Conservation (phyloP, 2,329 filamentous ascomycete species). For the Arthrobotrys sphaeroides region DNA sequence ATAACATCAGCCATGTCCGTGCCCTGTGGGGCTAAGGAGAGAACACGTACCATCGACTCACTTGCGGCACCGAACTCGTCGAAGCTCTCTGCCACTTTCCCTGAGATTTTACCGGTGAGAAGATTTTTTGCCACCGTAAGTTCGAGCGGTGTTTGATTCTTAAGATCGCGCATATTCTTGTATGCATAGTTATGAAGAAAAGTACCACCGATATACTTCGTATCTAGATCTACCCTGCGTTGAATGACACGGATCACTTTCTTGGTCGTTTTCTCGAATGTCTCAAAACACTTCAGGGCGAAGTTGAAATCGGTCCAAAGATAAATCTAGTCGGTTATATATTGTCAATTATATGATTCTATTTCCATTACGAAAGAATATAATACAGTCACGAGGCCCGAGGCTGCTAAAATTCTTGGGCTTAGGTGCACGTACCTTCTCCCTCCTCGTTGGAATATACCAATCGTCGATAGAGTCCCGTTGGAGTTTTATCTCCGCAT, state of each 20-base stretch:
- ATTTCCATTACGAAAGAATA: no score
- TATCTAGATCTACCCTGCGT: not conserved
- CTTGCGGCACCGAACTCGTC: slow-evolving; percentile 50
- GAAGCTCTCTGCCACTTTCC: slow-evolving; percentile 8
- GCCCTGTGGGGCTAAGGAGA: not conserved
- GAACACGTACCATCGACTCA: slow-evolving; percentile 47
- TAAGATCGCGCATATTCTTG: slow-evolving; percentile 21
- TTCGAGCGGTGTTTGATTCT: not conserved
- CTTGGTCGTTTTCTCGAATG: slow-evolving; percentile 2
- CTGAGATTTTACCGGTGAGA: slow-evolving; percentile 15
- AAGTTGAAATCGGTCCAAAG: slow-evolving; percentile 47
- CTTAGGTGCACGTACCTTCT: slow-evolving; percentile 17
- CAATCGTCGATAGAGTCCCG: slow-evolving; percentile 34
- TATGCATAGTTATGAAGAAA: slow-evolving; percentile 40
- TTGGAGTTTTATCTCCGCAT: slow-evolving; percentile 3
- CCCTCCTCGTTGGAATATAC: slow-evolving; percentile 33
- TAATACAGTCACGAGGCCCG: not conserved
- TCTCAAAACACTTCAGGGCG: slow-evolving; percentile 16
- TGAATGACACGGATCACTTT: slow-evolving; percentile 7
- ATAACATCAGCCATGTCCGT: not conserved
- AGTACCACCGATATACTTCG: slow-evolving; percentile 21
- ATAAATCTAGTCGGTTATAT: no score
- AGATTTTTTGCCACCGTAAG: slow-evolving; percentile 35
- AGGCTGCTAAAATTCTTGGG: not conserved
- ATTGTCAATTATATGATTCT: no score